Conservation (phyloP, 108 stramenopile genomes). For the Pseudonitzschia delicatissima region DNA sequence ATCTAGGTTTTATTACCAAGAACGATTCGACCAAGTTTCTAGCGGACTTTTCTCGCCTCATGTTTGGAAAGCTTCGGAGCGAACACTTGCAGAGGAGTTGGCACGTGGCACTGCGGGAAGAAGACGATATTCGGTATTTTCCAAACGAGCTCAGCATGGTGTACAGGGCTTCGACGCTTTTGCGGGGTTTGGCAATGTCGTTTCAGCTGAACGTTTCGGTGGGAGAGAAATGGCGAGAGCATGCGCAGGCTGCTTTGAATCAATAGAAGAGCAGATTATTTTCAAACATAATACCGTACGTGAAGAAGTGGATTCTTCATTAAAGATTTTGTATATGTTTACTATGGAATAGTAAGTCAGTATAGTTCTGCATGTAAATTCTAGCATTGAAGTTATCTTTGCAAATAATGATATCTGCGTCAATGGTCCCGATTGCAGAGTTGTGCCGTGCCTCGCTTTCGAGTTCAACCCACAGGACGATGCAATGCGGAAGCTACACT, state of each 20-base stretch:
- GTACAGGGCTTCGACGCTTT: constrained; percentile 59
- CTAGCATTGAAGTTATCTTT: too few relatives aligned
- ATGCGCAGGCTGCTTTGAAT: constrained; percentile 38
- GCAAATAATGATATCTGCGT: too few relatives aligned
- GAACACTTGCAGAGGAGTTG: constrained; percentile 57
- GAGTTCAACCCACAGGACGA: too few relatives aligned
- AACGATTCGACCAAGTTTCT: constrained; percentile 69
- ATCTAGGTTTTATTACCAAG: constrained; percentile 58
- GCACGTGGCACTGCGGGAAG: constrained; percentile 59
- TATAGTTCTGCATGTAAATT: too few relatives aligned
- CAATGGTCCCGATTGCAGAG: too few relatives aligned
- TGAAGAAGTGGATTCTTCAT: too few relatives aligned
- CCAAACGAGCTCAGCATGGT: constrained; percentile 75
- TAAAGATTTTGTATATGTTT: too few relatives aligned
- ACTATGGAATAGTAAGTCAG: too few relatives aligned
- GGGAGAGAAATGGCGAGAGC: constrained; percentile 57
- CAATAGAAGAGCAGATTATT: too few relatives aligned
- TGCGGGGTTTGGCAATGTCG: constrained; percentile 68
- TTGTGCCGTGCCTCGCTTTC: too few relatives aligned
- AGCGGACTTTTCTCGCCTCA: constrained; percentile 63
- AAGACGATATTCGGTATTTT: constrained; percentile 67
- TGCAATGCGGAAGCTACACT: too few relatives aligned
- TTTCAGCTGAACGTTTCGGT: constrained; percentile 70
- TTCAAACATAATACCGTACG: too few relatives aligned
- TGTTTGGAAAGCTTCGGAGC: constrained; percentile 66